Evolutionary conservation across 257 asterid species (phyloP).

Genomic region (Linderniella brevidens): DNA sequence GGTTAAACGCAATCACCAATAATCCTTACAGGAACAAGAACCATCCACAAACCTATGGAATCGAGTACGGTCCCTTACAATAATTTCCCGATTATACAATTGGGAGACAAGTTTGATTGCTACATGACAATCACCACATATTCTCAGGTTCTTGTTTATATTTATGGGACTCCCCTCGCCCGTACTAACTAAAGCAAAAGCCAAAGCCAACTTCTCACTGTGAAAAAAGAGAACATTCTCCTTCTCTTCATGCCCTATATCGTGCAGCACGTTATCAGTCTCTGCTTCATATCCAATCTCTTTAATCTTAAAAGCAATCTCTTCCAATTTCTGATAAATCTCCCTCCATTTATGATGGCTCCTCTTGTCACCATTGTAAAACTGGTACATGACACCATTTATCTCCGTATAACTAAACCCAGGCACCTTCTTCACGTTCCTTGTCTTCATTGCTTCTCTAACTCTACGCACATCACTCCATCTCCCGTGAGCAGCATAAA

Average conservation of each 20-base stretch:
- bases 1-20: too few species aligned
- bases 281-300: conserved; percentile 62
- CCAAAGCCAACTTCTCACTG: conserved; percentile 88
- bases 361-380: conserved; percentile 44
- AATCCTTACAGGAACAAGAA: conserved; percentile 65
- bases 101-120: conserved; percentile 70
- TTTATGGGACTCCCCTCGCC: conserved; percentile 30
- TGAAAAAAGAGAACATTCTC: conserved; percentile 69
- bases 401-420: conserved; percentile 75
- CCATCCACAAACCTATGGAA: conserved; percentile 73
- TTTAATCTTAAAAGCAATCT: conserved; percentile 32
- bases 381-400: conserved; percentile 37
- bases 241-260: conserved; percentile 79
- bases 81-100: conserved; percentile 44
- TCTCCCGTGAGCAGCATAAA: conserved; percentile 64
- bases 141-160: conserved; percentile 80
- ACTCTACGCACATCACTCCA: conserved; percentile 78
- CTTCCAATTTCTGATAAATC: conserved; percentile 56
- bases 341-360: conserved; percentile 41
- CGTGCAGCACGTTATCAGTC: conserved; percentile 73
- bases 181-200: conserved; percentile 58
- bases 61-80: conserved; percentile 79
- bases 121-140: conserved; percentile 88
- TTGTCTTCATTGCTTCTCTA: conserved; percentile 60
- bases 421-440: conserved; percentile 61